phyloP scores from a whole-genome alignment of 352 stramenopile genomes.

The Globisporangium cederbergense region DNA sequence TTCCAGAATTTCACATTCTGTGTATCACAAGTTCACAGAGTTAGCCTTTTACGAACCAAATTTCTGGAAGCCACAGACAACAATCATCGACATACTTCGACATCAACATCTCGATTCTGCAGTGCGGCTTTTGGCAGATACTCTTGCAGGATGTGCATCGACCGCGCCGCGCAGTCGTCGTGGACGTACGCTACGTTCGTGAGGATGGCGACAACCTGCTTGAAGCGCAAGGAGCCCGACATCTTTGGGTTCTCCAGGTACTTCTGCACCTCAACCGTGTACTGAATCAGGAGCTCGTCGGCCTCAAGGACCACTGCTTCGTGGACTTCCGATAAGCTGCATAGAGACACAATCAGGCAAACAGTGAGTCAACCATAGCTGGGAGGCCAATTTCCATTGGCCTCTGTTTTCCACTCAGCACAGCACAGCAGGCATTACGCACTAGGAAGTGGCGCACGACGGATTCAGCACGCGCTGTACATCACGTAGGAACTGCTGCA shows the following conservation, averaged over 20 bases:
- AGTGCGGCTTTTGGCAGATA: constrained; percentile 15
- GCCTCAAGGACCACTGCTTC: constrained; percentile 52
- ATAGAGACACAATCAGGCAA: neutral
- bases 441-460: constrained; percentile 77
- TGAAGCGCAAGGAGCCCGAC: constrained; percentile 52
- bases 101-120: constrained; percentile 42
- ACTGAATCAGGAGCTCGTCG: constrained; percentile 59
- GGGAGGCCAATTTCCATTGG: neutral
- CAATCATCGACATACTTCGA: constrained; percentile 13
- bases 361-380: neutral
- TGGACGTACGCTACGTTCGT: constrained; percentile 51
- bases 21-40: neutral
- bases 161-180: constrained; percentile 17
- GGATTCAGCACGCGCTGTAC: constrained; percentile 75
- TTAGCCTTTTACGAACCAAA: neutral
- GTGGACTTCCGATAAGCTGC: constrained; percentile 56
- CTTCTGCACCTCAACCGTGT: constrained; percentile 51
- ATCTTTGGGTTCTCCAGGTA: constrained; percentile 67
- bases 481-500: constrained; percentile 81
- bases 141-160: constrained; percentile 15
- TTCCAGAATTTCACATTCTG: constrained; percentile 56
- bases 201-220: constrained; percentile 63
- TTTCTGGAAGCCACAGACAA: constrained; percentile 13
- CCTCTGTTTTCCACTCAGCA: neutral
- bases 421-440: constrained; percentile 16